Evolutionary conservation across 177 flowering plant species (phyloP).

Genomic region (Telopea speciosissima): DNA sequence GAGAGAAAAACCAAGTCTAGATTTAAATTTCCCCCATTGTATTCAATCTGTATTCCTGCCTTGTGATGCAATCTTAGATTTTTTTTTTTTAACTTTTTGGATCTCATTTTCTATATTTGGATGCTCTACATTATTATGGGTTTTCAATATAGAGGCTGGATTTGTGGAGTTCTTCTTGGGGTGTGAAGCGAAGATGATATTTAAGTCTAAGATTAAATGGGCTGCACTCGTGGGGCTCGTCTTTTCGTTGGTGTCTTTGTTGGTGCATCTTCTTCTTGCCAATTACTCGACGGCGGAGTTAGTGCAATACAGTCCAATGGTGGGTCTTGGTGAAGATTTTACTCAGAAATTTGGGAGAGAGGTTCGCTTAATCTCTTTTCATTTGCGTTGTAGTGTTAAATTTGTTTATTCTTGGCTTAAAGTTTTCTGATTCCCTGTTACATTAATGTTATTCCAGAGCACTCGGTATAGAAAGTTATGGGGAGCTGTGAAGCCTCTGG

Average conservation of each 20-base stretch:
- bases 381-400: neutral
- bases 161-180: neutral
- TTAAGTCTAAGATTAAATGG: constrained; percentile 82
- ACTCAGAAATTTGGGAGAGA: constrained; percentile 24
- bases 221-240: constrained; percentile 56
- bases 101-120: neutral
- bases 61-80: neutral
- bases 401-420: neutral
- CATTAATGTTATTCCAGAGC: constrained; percentile 31
- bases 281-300: constrained; percentile 48
- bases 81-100: neutral
- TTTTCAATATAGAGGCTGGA: neutral
- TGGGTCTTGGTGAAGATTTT: constrained; percentile 42
- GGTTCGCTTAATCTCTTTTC: constrained; percentile 22
- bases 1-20: neutral
- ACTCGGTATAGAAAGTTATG: constrained; percentile 52
- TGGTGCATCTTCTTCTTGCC: constrained; percentile 71
- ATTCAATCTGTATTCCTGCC: neutral
- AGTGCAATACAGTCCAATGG: constrained; percentile 32
- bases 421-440: constrained; percentile 1
- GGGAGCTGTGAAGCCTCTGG: constrained; percentile 56
- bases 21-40: neutral
- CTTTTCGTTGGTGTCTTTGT: constrained; percentile 55
- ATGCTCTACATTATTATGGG: neutral
- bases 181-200: constrained; percentile 34